Evolutionary conservation across 768 basidiomycete species (phyloP).

Genomic region (Suillus variegatus): DNA sequence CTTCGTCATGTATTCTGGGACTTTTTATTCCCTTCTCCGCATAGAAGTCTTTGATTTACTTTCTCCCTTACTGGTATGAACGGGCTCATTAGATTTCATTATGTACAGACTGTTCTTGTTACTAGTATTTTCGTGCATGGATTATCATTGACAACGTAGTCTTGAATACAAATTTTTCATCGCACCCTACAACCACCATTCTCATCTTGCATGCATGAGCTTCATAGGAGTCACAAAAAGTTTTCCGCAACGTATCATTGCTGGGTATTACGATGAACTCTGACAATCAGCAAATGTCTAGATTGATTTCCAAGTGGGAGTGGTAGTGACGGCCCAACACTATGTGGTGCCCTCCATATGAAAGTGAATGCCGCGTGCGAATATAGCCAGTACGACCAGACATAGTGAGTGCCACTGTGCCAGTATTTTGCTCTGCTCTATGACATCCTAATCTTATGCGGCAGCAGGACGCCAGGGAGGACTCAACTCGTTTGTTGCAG

Average conservation of each 20-base stretch:
- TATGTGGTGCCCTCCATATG: constrained; percentile 10
- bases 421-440: constrained; percentile 11
- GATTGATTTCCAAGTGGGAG: constrained; percentile 2
- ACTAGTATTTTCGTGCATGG: not conserved
- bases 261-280: constrained; percentile 35
- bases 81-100: not conserved
- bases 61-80: not conserved
- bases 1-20: not conserved
- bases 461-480: constrained; percentile 15
- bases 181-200: constrained; percentile 32
- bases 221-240: constrained; percentile 29
- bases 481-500: not conserved
- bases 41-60: not conserved
- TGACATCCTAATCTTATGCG: not conserved
- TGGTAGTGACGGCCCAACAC: not conserved
- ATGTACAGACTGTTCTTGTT: not conserved
- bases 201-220: constrained; percentile 36
- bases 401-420: not conserved
- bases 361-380: constrained; percentile 11
- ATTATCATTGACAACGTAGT: not conserved
- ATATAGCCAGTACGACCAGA: constrained; percentile 18
- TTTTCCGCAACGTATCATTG: constrained; percentile 31
- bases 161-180: not conserved
- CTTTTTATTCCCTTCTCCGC: not conserved
- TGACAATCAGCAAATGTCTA: constrained; percentile 34